phyloP scores from a whole-genome alignment of 768 basidiomycete species.

The Rubroboletus satanas region DNA sequence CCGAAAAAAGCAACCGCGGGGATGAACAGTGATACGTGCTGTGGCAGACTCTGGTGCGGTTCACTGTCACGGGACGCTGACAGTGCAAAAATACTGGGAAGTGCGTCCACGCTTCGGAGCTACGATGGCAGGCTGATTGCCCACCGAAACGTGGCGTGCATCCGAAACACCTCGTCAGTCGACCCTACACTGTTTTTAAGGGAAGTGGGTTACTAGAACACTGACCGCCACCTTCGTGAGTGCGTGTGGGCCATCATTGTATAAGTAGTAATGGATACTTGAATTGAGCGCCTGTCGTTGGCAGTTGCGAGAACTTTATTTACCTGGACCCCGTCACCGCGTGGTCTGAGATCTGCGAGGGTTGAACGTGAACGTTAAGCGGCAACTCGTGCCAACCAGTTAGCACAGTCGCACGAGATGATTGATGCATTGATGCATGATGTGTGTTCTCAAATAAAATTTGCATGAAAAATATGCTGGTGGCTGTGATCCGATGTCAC shows the following conservation, averaged over 20 bases:
- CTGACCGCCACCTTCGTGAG: conserved; percentile 14
- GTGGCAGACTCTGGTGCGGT: not conserved
- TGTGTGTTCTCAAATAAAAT: not conserved
- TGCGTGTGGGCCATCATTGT: not conserved
- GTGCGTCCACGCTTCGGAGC: not conserved
- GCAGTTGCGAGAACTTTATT: not conserved
- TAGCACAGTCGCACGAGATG: not conserved
- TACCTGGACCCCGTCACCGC: conserved; percentile 1
- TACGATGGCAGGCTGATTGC: not conserved
- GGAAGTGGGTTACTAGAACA: not conserved
- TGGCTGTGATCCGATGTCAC: not conserved
- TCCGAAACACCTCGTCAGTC: conserved; percentile 1
- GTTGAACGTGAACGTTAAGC: conserved; percentile 1
- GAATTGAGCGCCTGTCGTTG: not conserved
- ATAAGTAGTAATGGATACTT: not conserved
- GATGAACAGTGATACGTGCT: not conserved
- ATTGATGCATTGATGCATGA: too few relatives aligned
- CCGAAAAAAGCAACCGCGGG: not conserved
- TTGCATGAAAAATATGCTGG: not conserved
- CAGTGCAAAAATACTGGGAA: conserved; percentile 5
- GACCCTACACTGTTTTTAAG: not conserved
- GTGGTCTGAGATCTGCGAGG: conserved; percentile 6
- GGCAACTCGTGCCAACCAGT: conserved; percentile 1
- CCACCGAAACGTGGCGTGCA: not conserved
- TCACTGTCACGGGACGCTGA: conserved; percentile 3